Evolutionary conservation across 2,329 filamentous ascomycete genomes (phyloP).

Genomic region (Ploettnerulaceae sp.): DNA sequence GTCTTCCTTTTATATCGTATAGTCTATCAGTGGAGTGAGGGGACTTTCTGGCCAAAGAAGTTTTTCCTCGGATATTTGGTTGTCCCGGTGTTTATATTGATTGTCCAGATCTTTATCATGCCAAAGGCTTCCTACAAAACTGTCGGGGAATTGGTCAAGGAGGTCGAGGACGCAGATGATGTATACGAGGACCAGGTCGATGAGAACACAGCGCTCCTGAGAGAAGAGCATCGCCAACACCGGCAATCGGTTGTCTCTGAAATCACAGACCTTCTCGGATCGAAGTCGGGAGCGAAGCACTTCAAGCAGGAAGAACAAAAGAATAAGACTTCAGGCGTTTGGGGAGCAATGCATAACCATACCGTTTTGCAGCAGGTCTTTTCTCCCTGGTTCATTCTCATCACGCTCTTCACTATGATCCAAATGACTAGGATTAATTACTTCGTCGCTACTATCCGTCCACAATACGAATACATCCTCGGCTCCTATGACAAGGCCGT

Average conservation of each 20-base stretch:
- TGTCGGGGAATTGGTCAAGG: constrained; percentile 72
- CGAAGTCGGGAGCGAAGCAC: constrained; percentile 57
- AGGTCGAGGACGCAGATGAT: constrained; percentile 53
- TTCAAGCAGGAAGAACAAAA: constrained; percentile 63
- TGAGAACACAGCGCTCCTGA: constrained; percentile 38
- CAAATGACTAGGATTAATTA: constrained; percentile 85
- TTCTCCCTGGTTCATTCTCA: constrained; percentile 79
- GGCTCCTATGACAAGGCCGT: constrained; percentile 55
- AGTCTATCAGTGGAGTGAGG: constrained; percentile 55
- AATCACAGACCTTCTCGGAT: constrained; percentile 69
- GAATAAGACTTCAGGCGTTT: constrained; percentile 66
- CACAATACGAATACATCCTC: constrained; percentile 77
- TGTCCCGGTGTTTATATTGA: constrained; percentile 62
- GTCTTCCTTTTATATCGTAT: constrained; percentile 72
- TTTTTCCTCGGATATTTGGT: constrained; percentile 71
- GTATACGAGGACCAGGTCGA: constrained; percentile 52
- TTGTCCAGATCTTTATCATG: constrained; percentile 66
- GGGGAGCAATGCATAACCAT: constrained; percentile 76
- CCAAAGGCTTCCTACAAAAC: constrained; percentile 77
- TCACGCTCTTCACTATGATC: constrained; percentile 70
- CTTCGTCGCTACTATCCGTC: constrained; percentile 80
- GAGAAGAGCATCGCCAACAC: constrained; percentile 45
- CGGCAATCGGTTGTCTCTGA: constrained; percentile 47
- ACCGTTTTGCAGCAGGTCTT: constrained; percentile 68
- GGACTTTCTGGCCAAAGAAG: constrained; percentile 54